Evolutionary conservation across 2,329 filamentous ascomycete species (phyloP).

Genomic region (Lachnellula subtilissima): DNA sequence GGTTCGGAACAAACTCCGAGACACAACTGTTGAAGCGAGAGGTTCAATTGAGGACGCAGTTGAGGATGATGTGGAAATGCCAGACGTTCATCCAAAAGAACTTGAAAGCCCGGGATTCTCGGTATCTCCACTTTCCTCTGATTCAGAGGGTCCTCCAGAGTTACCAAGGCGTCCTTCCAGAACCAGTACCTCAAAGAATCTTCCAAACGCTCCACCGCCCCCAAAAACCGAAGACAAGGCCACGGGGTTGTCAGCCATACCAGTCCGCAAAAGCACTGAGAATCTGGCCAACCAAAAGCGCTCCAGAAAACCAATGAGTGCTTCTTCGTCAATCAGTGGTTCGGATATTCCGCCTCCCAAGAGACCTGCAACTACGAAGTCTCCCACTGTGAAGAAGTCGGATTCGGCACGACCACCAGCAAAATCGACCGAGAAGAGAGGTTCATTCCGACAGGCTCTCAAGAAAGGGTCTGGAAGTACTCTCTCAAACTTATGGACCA

Average conservation of each 20-base stretch:
- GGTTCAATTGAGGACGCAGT: slow-evolving; percentile 21
- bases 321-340: slow-evolving; percentile 23
- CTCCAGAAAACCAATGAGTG: slow-evolving; percentile 26
- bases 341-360: slow-evolving; percentile 16
- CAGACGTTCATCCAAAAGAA: not conserved
- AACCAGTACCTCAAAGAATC: not conserved
- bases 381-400: slow-evolving; percentile 28
- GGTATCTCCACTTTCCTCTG: slow-evolving; percentile 7
- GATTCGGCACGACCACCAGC: slow-evolving; percentile 26
- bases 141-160: not conserved
- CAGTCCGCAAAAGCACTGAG: slow-evolving; percentile 13
- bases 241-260: slow-evolving; percentile 1
- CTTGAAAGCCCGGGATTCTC: not conserved
- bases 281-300: slow-evolving; percentile 29
- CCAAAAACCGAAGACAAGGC: slow-evolving; percentile 7
- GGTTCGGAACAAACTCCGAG: slow-evolving; percentile 47
- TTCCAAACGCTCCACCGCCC: not conserved
- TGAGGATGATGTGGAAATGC: slow-evolving; percentile 13
- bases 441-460: slow-evolving; percentile 45
- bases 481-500: slow-evolving; percentile 46
- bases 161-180: not conserved
- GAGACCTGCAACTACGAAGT: slow-evolving; percentile 27
- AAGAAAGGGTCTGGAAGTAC: slow-evolving; percentile 45
- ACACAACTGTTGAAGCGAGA: slow-evolving; percentile 35
- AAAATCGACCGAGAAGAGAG: slow-evolving; percentile 40